A percentile compares a stretch with the other conserved stretches of the same genome.
phyloP scores from a whole-genome alignment of 2,329 filamentous ascomycete species.

The Curvularia sp. region DNA sequence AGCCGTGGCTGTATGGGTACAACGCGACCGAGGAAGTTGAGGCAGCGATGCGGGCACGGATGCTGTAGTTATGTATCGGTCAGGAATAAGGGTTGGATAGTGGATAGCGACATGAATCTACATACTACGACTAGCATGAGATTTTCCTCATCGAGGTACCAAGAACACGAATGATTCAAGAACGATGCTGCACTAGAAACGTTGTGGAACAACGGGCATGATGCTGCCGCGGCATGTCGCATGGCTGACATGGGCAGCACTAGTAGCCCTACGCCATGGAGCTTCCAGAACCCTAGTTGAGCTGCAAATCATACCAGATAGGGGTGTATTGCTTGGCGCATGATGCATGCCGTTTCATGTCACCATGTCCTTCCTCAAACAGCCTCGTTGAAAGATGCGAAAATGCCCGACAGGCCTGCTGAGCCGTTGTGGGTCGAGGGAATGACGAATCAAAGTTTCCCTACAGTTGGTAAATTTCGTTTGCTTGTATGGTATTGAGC shows the following conservation, averaged over 20 bases:
- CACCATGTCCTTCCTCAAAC: neutral
- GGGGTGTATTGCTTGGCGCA: neutral
- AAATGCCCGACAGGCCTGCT: neutral
- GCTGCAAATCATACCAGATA: neutral
- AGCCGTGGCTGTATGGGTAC: conserved; percentile 48
- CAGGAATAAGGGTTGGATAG: neutral
- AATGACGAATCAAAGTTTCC: neutral
- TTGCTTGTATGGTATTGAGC: neutral
- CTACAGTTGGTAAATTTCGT: neutral
- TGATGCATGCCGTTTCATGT: conserved; percentile 1
- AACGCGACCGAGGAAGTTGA: conserved; percentile 43
- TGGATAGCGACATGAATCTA: neutral
- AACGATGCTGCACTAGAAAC: conserved; percentile 9
- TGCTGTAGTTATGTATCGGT: neutral
- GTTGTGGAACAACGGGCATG: conserved; percentile 10
- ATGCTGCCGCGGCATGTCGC: conserved; percentile 13
- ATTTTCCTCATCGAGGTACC: neutral
- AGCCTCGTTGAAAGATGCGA: neutral
- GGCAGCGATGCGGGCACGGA: conserved; percentile 14
- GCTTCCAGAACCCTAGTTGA: neutral
- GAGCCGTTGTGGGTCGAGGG: neutral
- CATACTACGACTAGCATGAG: neutral
- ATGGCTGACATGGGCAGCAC: conserved; percentile 8
- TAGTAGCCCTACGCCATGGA: conserved; percentile 8
- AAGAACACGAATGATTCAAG: neutral